Conservation (phyloP, 2,329 filamentous ascomycete species). For the Mariannaea elegans region DNA sequence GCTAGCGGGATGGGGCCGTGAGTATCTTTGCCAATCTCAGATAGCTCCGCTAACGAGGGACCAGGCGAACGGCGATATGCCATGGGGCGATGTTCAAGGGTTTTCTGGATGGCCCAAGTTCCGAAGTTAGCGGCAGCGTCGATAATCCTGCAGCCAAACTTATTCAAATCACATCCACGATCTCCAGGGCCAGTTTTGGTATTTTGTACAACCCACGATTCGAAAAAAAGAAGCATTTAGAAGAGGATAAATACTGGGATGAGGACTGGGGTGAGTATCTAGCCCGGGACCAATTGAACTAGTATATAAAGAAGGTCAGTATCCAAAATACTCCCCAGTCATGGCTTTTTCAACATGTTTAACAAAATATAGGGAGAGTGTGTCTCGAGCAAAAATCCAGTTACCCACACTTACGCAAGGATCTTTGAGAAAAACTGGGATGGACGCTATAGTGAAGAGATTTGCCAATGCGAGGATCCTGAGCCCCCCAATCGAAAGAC, state of each 20-base stretch:
- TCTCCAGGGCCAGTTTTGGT: conserved; percentile 10
- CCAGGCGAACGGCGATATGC: conserved; percentile 12
- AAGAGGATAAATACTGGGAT: conserved; percentile 9
- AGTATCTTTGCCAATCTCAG: not conserved
- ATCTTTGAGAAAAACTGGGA: conserved; percentile 4
- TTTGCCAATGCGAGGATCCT: conserved; percentile 9
- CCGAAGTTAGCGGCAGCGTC: not conserved
- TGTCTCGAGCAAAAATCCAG: conserved; percentile 10
- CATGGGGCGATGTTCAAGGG: conserved; percentile 13
- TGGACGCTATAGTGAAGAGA: not conserved
- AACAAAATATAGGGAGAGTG: not conserved
- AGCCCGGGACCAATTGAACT: too few relatives aligned
- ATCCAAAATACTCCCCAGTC: too few relatives aligned
- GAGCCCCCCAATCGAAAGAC: conserved; percentile 3
- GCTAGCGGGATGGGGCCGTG: conserved; percentile 6
- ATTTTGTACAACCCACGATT: not conserved
- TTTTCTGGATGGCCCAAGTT: conserved; percentile 1
- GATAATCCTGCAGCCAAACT: not conserved
- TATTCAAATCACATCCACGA: conserved; percentile 4
- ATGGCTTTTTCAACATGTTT: too few relatives aligned
- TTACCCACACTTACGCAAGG: not conserved
- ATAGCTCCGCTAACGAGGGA: not conserved
- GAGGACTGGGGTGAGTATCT: too few relatives aligned
- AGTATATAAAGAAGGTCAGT: too few relatives aligned
- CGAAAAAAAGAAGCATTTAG: not conserved